Base-by-base conservation (phyloP, 1,284 basidiomycete species). In the Sanghuangporus weigelae region DNA sequence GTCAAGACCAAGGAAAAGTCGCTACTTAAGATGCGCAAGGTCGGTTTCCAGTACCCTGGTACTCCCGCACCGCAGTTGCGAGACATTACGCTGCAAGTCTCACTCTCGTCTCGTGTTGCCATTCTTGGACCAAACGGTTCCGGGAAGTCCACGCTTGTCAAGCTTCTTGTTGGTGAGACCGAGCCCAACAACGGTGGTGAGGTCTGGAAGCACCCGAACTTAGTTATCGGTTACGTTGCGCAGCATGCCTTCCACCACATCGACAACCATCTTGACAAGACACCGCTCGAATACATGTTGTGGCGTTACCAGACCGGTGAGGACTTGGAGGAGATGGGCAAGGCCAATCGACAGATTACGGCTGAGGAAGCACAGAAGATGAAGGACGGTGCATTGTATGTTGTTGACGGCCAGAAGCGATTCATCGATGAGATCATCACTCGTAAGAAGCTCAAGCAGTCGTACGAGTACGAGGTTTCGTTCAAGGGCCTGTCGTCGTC, bases 1-100 rank as follows among this genome's bases (percentile, higher is more conserved):
- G 95, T 98, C 82, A 98, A 98, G 91, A 98, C 96, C 76, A 98
- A 98, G 86, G 95, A 98, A 82, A 98, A 97, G 87, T 88, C 87
- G 69, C 81, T 98, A 71, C 81, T 98, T 73, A 98, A 98, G 87
- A 97, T 98, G 95, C 91, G 94, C 76, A 92, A 94, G 77, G 95
- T 96, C 71, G 92, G 91, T 72, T 98, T 95, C 92, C 94, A 97
- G 79, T 98, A 98, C 81, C 93, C 94, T 54, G 84, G 86, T 46
- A 85, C 92, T 70, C 73, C 87, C 63, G 84, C 90, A 65, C 95
- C 96, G 77, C 95, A 97, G 77, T 84, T 98, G 68, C 91, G 88
- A 84, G 92, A 98, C 80, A 93, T 98, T 79, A 89, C 90, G 62
- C 91, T 98, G 69, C 95, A 97, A 87, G 91, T 97, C 68, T 98